These are phyloP conservation scores for Ophiocordyceps camponoti-saundersi DNA, from an alignment of 2,329 filamentous ascomycete species.

Conservation along the genomic window DNA sequence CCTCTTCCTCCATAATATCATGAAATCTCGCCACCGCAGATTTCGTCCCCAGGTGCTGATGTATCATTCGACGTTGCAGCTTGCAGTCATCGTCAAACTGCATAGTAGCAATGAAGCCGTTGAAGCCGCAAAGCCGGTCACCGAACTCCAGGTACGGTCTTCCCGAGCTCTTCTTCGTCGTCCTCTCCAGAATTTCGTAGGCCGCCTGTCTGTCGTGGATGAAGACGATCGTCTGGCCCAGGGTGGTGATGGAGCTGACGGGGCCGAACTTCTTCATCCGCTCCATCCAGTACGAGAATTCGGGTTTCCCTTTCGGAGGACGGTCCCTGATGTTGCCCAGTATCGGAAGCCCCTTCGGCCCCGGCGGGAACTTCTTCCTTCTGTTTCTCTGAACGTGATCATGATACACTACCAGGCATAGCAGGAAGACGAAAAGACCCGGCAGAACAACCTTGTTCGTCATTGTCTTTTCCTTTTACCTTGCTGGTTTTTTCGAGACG, in stretches of 20 bases:
- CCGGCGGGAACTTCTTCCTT: constrained; percentile 1
- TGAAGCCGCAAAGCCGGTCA: constrained; percentile 17
- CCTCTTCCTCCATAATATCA: constrained; percentile 24
- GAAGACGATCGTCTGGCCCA: constrained; percentile 23
- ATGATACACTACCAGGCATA: not conserved
- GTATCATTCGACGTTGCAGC: constrained; percentile 26
- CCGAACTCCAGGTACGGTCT: constrained; percentile 15
- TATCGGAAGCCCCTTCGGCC: constrained; percentile 2
- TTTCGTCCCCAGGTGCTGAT: constrained; percentile 25
- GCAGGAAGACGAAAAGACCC: not conserved
- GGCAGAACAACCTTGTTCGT: not conserved
- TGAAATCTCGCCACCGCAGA: constrained; percentile 19
- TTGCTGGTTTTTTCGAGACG: no score
- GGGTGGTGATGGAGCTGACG: constrained; percentile 16
- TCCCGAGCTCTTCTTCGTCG: constrained; percentile 16
- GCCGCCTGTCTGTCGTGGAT: constrained; percentile 19
- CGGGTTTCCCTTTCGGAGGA: not conserved
- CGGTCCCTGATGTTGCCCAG: constrained; percentile 3
- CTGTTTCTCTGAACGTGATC: not conserved
- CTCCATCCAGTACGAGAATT: constrained; percentile 4
- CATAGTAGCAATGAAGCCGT: not conserved
- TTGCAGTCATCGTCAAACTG: constrained; percentile 22
- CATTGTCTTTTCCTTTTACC: not conserved
- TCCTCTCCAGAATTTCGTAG: constrained; percentile 19
- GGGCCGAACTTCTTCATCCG: constrained; percentile 22